Base-by-base conservation (phyloP, 2,329 filamentous ascomycete genomes). In the Emydomyces testavorans region DNA sequence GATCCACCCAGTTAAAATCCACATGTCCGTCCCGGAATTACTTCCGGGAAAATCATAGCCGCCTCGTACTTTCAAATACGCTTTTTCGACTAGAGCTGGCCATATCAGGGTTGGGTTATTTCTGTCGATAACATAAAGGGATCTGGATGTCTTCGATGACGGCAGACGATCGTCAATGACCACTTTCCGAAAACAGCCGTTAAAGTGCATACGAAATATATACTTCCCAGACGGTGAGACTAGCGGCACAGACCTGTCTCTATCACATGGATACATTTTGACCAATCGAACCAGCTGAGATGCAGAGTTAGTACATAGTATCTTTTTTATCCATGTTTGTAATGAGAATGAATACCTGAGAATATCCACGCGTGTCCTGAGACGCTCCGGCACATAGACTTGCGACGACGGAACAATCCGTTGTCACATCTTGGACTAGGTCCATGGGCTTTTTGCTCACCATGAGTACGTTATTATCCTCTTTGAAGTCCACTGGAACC, bases 31-130 rank as follows among this genome's bases (percentile, higher is more conserved):
- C 8, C 87, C 89, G 0, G 90, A 96, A 63, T 96, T 96, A 60
- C 92, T 96, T 6, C 92, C 92, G 0, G 92, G 90, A 55, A 98
- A 98, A 60, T 98, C 89, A 62, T 98, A 98, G 28, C 92, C 92
- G 23, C 92, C 92, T 48, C 90, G 79, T 8, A 96, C 79, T 69
- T 96, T 98, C 1, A 98, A 71, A 57, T 98, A 98, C 0, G 92
- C 92, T 62, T 98, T 98, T 62, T 98, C 92, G 13, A 96, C 71
- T 3, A 98, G 72, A 1, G 90, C 88, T 4, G 92, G 92, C 88
- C 90, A 96, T 11, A 96, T 68, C 11, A 93, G 71, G n/a, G 70
- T 73, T 3, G 85, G 83, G 54, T 94, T 88, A 35, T 81, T 81
- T 29, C 87, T 78, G 58, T 96, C 90, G 38, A 93, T 77, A 7